Evolutionary conservation across 179 eudicot genomes (phyloP).

Genomic region (Patellifolia procumbens): DNA sequence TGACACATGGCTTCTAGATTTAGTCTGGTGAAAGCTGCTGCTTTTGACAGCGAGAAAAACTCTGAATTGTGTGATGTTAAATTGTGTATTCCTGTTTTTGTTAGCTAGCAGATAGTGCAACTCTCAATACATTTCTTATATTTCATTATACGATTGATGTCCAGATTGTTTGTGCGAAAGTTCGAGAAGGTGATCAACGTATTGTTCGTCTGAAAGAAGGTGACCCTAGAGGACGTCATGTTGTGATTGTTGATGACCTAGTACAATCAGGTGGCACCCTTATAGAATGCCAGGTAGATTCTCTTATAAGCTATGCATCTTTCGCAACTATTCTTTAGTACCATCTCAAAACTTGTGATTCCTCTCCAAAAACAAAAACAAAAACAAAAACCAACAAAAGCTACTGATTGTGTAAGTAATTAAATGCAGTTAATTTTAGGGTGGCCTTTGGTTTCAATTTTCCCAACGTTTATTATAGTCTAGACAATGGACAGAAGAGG

Average conservation of each 20-base stretch:
- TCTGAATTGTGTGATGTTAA: background rate
- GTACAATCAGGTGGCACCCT: constrained; percentile 98
- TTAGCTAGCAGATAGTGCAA: no score
- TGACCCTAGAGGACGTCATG: constrained; percentile 95
- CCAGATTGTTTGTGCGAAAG: constrained; percentile 93
- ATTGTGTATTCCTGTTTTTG: constrained; percentile 2
- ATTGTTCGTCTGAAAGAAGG: constrained; percentile 95
- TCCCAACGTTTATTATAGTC: background rate
- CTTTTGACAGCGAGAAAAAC: background rate
- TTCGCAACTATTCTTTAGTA: background rate
- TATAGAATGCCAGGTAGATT: constrained; percentile 83
- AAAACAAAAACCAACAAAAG: background rate
- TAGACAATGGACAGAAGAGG: background rate
- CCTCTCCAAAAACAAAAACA: no score
- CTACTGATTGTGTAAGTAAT: background rate
- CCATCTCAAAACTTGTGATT: background rate
- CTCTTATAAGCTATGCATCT: constrained; percentile 3
- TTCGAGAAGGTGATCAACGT: constrained; percentile 92
- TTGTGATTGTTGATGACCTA: constrained; percentile 96
- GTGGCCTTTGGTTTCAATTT: background rate
- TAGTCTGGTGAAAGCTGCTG: background rate
- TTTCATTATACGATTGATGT: background rate
- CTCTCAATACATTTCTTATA: background rate
- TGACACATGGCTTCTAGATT: no score
- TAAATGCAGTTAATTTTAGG: background rate